A percentile compares a stretch with the other conserved stretches of the same genome.
Evolutionary conservation across 208 protist species (phyloP).

Genomic region (Herpetomonas tarakana): DNA sequence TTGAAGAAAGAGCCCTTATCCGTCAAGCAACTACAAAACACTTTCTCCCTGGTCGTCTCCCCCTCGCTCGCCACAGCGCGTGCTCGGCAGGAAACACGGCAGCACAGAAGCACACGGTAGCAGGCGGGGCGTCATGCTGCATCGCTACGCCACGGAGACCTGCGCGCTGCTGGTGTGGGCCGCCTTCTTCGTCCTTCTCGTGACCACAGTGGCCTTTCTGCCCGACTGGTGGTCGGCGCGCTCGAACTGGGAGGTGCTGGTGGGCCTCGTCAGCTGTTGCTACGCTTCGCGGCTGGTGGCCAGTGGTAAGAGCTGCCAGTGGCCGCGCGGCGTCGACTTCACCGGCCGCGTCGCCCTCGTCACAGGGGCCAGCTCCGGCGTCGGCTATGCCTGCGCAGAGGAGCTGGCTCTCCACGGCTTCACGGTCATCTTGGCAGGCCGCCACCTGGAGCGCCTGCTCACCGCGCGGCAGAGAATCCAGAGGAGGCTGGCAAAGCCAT

Average conservation of each 20-base stretch:
- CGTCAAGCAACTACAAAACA: no score
- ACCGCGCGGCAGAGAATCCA: constrained; percentile 41
- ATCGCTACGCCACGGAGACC: constrained; percentile 57
- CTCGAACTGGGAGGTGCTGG: constrained; percentile 5
- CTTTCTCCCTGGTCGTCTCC: no score
- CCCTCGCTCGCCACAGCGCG: no score
- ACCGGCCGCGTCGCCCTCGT: constrained; percentile 70
- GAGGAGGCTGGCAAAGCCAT: constrained; percentile 10
- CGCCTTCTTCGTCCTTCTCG: constrained; percentile 6
- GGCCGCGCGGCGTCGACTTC: constrained; percentile 58
- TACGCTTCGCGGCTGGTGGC: constrained; percentile 48
- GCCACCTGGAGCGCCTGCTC: constrained; percentile 52
- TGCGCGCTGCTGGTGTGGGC: constrained; percentile 19
- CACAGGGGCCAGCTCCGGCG: constrained; percentile 68
- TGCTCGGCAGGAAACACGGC: no score
- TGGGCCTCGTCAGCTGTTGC: constrained; percentile 22
- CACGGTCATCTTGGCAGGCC: constrained; percentile 72
- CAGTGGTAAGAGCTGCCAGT: constrained; percentile 45
- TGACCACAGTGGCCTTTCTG: background rate
- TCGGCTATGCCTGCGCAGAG: constrained; percentile 70
- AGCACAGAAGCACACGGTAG: no score
- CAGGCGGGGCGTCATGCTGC: constrained; percentile 73
- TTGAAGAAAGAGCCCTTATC: no score
- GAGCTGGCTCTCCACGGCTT: constrained; percentile 70
- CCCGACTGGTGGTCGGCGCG: background rate